phyloP scores from a whole-genome alignment of 1,284 basidiomycete genomes.

The Prillingera fragicola region DNA sequence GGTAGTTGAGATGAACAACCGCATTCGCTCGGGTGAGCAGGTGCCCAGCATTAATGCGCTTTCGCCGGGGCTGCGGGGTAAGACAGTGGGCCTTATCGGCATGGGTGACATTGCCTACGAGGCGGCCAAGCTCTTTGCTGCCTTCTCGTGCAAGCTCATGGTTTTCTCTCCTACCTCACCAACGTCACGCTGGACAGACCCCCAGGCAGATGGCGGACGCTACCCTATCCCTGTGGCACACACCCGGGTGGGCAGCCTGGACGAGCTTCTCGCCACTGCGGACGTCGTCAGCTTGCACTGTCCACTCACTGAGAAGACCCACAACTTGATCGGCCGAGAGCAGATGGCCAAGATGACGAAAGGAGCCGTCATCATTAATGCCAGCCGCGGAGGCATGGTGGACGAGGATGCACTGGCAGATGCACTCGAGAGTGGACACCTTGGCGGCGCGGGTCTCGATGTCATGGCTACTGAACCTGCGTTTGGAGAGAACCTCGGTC shows the following conservation, averaged over 20 bases:
- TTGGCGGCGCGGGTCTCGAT: conserved; percentile 54
- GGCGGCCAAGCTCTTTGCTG: conserved; percentile 38
- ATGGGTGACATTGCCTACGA: conserved; percentile 49
- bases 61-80: conserved; percentile 46
- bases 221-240: conserved; percentile 48
- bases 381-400: conserved; percentile 50
- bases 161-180: conserved; percentile 48
- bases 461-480: conserved; percentile 49
- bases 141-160: conserved; percentile 41
- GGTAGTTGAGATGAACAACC: conserved; percentile 53
- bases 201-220: conserved; percentile 13
- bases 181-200: conserved; percentile 31
- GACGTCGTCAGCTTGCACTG: conserved; percentile 53
- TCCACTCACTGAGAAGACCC: conserved; percentile 48
- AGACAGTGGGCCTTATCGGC: conserved; percentile 46
- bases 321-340: conserved; percentile 41
- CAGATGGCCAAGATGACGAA: conserved; percentile 47
- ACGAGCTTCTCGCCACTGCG: conserved; percentile 42
- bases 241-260: conserved; percentile 45
- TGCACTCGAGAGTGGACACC: conserved; percentile 41
- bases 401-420: conserved; percentile 50
- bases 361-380: conserved; percentile 50
- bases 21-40: conserved; percentile 57
- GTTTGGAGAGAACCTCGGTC: conserved; percentile 28
- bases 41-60: conserved; percentile 52